These are phyloP conservation scores for Funneliformis caledonium DNA, from an alignment of 371 early-diverging fungal genomes.

Conservation along the genomic window DNA sequence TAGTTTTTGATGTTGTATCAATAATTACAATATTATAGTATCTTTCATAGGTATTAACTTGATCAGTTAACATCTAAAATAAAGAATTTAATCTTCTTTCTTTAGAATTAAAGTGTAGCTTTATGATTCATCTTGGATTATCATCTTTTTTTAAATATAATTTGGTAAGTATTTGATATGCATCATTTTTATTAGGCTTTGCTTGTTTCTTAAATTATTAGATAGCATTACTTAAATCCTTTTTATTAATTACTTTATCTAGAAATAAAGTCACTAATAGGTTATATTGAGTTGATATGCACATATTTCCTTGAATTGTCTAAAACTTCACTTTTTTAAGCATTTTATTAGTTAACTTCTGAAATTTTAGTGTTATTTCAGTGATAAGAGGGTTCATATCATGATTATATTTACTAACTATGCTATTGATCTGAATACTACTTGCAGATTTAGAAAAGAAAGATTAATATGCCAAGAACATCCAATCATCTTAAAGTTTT, in stretches of 20 bases:
- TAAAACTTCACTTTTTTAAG: background rate
- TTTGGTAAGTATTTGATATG: no score
- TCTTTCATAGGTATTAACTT: background rate
- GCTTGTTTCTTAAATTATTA: background rate
- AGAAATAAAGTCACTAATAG: background rate
- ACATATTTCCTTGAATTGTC: background rate
- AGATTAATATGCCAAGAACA: background rate
- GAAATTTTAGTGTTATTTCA: background rate
- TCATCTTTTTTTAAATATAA: background rate
- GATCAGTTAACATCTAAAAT: background rate
- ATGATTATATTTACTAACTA: background rate
- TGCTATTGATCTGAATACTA: background rate
- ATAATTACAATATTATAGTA: background rate
- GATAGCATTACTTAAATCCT: background rate
- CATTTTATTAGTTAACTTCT: background rate
- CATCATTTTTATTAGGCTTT: background rate
- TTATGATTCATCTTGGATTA: background rate
- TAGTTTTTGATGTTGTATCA: background rate
- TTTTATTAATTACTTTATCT: background rate
- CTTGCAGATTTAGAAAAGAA: background rate
- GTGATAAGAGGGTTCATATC: background rate
- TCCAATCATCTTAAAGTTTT: background rate
- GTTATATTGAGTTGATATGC: background rate
- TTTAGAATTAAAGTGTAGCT: background rate
- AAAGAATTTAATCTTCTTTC: background rate